Percentiles rank a stretch among this genome's conserved stretches.
These are phyloP conservation scores for Echinochloa phyllopogon DNA, from an alignment of 176 grass and related monocot genomes.

Conservation along the genomic window DNA sequence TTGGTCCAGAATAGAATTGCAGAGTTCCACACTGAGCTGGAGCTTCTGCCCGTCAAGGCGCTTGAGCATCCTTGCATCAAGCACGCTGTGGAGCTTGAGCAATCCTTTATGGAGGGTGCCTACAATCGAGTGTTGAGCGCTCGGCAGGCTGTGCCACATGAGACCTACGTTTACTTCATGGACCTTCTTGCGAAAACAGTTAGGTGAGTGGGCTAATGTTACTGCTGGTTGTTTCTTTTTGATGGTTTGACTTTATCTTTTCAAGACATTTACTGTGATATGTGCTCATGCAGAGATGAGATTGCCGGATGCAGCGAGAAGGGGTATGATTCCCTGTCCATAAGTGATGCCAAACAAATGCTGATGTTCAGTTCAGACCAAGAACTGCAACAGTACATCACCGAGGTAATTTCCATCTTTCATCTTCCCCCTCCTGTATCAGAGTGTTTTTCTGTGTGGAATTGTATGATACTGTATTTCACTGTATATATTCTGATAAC, in stretches of 20 bases:
- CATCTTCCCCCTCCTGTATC: not conserved
- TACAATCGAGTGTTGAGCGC: slow-evolving; percentile 81
- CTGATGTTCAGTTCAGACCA: slow-evolving; percentile 89
- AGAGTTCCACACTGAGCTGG: slow-evolving; percentile 92
- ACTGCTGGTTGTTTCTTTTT: slow-evolving; percentile 11
- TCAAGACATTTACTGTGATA: not conserved
- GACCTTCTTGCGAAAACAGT: slow-evolving; percentile 98
- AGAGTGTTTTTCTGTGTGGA: not conserved
- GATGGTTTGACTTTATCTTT: slow-evolving; percentile 6
- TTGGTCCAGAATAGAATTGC: slow-evolving; percentile 99
- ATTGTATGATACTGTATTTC: not conserved
- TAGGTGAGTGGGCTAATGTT: slow-evolving; percentile 58
- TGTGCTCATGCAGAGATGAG: slow-evolving; percentile 70
- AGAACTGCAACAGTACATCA: slow-evolving; percentile 82
- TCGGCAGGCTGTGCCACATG: slow-evolving; percentile 73
- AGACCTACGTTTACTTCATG: slow-evolving; percentile 94
- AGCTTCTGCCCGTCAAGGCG: slow-evolving; percentile 73
- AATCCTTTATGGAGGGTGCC: slow-evolving; percentile 89
- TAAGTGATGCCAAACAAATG: slow-evolving; percentile 86
- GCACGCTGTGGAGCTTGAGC: slow-evolving; percentile 83
- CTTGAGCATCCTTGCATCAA: slow-evolving; percentile 75
- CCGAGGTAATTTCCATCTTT: slow-evolving; percentile 54
- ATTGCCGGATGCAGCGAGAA: slow-evolving; percentile 95
- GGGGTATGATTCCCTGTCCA: slow-evolving; percentile 87
- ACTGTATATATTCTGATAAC: not conserved